Conservation (phyloP, 441 rosid species). For the Euphorbia schlechtendalii region DNA sequence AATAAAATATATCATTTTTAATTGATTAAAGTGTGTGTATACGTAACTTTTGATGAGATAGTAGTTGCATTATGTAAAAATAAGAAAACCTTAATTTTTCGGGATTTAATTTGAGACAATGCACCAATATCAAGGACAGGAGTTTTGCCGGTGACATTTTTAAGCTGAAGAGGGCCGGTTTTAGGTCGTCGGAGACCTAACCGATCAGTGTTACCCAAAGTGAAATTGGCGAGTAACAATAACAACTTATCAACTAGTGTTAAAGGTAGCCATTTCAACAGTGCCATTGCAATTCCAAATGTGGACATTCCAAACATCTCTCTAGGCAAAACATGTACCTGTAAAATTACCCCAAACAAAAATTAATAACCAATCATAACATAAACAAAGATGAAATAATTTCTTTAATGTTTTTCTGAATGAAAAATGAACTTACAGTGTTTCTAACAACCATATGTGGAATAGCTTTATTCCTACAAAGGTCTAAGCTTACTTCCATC, state of each 20-base stretch:
- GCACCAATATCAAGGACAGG: slow-evolving; percentile 89
- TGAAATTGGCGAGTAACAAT: slow-evolving; percentile 39
- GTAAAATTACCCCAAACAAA: neutral
- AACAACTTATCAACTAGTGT: slow-evolving; percentile 60
- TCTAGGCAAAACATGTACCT: slow-evolving; percentile 93
- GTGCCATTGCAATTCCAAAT: slow-evolving; percentile 74
- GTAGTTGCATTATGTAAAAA: too few relatives aligned
- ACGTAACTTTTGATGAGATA: too few relatives aligned
- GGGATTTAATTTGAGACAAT: slow-evolving; percentile 57
- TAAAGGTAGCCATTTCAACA: slow-evolving; percentile 75
- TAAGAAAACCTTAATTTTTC: slow-evolving; percentile 54
- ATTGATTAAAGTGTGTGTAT: too few relatives aligned
- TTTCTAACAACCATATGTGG: slow-evolving; percentile 85
- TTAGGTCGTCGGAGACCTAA: slow-evolving; percentile 84
- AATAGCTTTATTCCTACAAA: slow-evolving; percentile 64
- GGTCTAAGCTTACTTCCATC: slow-evolving; percentile 93
- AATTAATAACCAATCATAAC: neutral
- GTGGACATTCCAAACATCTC: slow-evolving; percentile 79
- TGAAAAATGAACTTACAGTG: too few relatives aligned
- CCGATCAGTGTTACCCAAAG: slow-evolving; percentile 60
- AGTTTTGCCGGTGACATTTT: slow-evolving; percentile 81
- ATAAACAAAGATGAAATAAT: too few relatives aligned
- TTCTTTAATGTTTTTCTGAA: too few relatives aligned
- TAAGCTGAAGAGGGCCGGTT: slow-evolving; percentile 82
- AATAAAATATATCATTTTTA: too few relatives aligned